Percentiles rank a stretch among this genome's conserved stretches.
These are phyloP conservation scores for Fomitopsis pulvina DNA, from an alignment of 768 basidiomycete genomes.

Conservation along the genomic window DNA sequence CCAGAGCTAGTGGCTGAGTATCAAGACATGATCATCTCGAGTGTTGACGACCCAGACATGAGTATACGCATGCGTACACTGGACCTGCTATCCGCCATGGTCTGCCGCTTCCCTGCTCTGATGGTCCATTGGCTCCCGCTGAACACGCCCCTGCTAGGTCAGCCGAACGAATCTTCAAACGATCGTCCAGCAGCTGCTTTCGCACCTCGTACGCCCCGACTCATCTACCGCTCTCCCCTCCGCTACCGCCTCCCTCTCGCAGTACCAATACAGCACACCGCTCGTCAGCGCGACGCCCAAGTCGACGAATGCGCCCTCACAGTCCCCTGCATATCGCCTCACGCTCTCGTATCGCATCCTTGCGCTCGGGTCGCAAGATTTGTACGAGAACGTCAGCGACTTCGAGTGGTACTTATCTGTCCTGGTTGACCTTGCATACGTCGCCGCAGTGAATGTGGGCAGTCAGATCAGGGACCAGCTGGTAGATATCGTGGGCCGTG, in stretches of 20 bases:
- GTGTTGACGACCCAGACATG: constrained; percentile 88
- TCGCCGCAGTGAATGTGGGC: constrained; percentile 78
- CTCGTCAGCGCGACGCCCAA: constrained; percentile 18
- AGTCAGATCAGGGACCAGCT: constrained; percentile 74
- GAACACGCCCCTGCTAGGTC: constrained; percentile 43
- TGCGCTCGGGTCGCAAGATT: constrained; percentile 76
- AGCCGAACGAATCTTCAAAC: constrained; percentile 79
- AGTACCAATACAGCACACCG: constrained; percentile 48
- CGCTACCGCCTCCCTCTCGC: constrained; percentile 46
- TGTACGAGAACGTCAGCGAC: constrained; percentile 83
- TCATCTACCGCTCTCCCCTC: constrained; percentile 39
- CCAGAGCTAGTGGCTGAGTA: constrained; percentile 87
- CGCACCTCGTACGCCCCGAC: constrained; percentile 69
- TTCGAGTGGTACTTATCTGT: constrained; percentile 99
- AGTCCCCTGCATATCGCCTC: constrained; percentile 82
- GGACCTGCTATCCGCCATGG: constrained; percentile 92
- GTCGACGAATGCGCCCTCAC: constrained; percentile 41
- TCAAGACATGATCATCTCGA: constrained; percentile 84
- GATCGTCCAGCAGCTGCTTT: constrained; percentile 84
- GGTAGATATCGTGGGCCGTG: constrained; percentile 81
- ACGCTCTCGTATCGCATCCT: constrained; percentile 77
- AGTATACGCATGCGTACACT: constrained; percentile 95
- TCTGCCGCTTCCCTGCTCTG: constrained; percentile 25
- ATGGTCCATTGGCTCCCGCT: not conserved
- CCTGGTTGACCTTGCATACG: constrained; percentile 84